Evolutionary conservation across 2,329 filamentous ascomycete genomes (phyloP), one percentile per base, ranked within the genome.

Genomic region (Arthrobotrys sinensis): DNA sequence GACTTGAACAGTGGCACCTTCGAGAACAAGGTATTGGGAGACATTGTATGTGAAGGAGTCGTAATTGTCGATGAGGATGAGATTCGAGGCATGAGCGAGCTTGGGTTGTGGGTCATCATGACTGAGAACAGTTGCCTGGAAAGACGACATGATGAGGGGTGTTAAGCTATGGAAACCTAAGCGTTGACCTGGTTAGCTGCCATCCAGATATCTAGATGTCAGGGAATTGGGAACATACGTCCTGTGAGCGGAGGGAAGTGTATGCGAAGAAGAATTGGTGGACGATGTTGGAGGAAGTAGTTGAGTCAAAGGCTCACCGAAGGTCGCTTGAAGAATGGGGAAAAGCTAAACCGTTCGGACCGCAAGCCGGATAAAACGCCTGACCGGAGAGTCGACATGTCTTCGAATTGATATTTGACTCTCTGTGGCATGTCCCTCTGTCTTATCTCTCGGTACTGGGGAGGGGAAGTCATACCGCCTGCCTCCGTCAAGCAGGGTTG

Each of bases 11-110:
- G 87, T 92, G 32, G 96, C 96, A 36, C 96, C 96, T 84, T 98
- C 96, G n/a, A 99, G 90, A 5, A 95, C 92, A 0, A 99, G 90
- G 83, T 99, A 99, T 85, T 99, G 96, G 85, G 98, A 99, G 76
- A 99, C 93, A 83, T 99, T 99, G 93, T 94, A 99, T 76, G 95
- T 97, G 85, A 99, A 99, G 2, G 96, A 98, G 85, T 99, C 96
- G 85, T 98, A 99, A 86, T 99, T 99, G 87, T 99, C 96, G 82
- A 99, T 97, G 80, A 99, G 88, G 80, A 99, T 89, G 10, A 72
- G 64, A 19, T 72, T 73, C 7, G 75, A 67, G 50, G 75, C 68
- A 19, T 70, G 65, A 38, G 62, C 36, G 10, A 77, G 72, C 32
- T 77, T 70, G 16, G 75, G 75, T 6, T 65, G 75, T 32, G 75